Conservation (phyloP, 2,329 filamentous ascomycete genomes). For the Fonsecaea nubica region DNA sequence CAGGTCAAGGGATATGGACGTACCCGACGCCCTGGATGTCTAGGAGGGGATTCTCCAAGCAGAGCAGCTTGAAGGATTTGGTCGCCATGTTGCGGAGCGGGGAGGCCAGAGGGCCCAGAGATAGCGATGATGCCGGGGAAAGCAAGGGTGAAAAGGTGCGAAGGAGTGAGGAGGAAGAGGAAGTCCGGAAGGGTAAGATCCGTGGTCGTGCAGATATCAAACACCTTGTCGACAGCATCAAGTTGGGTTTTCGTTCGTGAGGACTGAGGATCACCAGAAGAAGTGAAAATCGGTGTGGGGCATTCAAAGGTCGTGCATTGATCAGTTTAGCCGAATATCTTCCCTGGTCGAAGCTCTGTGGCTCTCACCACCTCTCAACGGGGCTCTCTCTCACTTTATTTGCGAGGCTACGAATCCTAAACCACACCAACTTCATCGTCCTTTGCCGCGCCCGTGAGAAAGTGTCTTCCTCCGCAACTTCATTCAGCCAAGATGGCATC, state of each 20-base stretch:
- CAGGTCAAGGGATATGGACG: conserved; percentile 38
- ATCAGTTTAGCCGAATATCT: conserved; percentile 12
- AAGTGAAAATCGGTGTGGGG: conserved; percentile 12
- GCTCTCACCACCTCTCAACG: neutral
- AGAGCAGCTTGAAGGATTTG: conserved; percentile 87
- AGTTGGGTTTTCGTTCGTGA: neutral
- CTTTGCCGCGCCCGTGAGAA: neutral
- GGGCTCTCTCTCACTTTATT: too few species aligned
- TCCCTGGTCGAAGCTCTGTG: neutral
- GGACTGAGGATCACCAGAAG: neutral
- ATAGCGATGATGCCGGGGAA: neutral
- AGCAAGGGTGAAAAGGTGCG: neutral
- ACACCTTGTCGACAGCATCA: conserved; percentile 7
- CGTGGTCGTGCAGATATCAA: neutral
- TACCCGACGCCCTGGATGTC: conserved; percentile 87
- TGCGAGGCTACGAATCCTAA: neutral
- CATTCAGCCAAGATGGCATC: conserved; percentile 56
- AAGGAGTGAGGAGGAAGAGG: neutral
- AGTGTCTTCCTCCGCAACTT: neutral
- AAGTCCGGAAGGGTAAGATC: neutral
- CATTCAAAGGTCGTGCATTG: neutral
- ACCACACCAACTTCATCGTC: neutral
- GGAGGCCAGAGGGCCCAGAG: neutral
- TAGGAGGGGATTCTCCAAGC: conserved; percentile 95
- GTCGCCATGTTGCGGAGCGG: conserved; percentile 64